phyloP scores from a whole-genome alignment of 352 stramenopile species.

The Globisporangium cystogenes region DNA sequence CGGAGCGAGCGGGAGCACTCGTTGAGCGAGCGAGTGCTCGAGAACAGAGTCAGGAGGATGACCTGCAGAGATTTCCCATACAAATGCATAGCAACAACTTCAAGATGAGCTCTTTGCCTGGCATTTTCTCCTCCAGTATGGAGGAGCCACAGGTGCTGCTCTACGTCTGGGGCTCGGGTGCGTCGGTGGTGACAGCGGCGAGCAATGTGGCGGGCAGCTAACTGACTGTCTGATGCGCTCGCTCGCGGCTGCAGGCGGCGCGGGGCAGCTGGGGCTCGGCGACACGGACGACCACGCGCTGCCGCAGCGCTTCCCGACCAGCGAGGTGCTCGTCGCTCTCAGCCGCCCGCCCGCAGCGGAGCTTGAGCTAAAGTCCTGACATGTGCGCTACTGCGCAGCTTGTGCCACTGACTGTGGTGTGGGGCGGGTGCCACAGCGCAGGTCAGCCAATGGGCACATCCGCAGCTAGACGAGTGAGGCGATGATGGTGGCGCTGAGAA shows the following conservation, averaged over 20 bases:
- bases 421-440: conserved; percentile 67
- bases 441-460: conserved; percentile 26
- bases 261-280: conserved; percentile 60
- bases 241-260: conserved; percentile 27
- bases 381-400: conserved; percentile 8
- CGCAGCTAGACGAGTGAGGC: no score
- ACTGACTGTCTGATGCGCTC: neutral
- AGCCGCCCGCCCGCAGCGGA: neutral
- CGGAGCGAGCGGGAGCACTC: no score
- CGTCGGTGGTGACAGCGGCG: neutral
- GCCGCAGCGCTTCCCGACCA: conserved; percentile 33
- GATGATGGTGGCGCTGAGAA: neutral
- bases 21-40: no score
- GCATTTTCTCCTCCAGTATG: no score
- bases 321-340: neutral
- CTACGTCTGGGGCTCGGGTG: conserved; percentile 19
- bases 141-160: no score
- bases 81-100: neutral
- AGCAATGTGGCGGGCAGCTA: neutral
- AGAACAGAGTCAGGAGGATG: no score
- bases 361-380: neutral
- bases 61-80: no score
- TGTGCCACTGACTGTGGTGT: conserved; percentile 28
- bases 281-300: conserved; percentile 45
- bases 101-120: neutral